Evolutionary conservation across 805 yeast species (phyloP), one percentile per base, ranked within the genome.

Genomic region (Cyberlindnera samutprakarnensis): DNA sequence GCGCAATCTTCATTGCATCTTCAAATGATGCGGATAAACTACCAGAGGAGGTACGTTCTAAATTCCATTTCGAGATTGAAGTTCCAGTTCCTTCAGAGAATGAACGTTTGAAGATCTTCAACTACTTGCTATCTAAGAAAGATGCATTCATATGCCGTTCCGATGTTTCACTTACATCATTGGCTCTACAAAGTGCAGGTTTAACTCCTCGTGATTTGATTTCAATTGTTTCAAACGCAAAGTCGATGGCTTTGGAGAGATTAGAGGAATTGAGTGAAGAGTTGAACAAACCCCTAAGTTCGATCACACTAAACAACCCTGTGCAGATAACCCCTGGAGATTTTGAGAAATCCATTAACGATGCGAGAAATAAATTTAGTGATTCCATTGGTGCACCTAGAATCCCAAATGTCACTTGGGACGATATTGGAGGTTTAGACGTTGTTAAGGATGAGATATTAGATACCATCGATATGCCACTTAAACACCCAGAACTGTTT

Each of bases 361-460:
- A 71, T 35, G 96, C 96, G 0, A 66, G 97, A 49, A 77, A 74
- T 47, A 87, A 84, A 52, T 88, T 81, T 56, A 81, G 95, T 46
- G 96, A 86, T 42, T 82, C 96, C 0, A 88, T 92, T 36, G 97
- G 97, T 7, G 97, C 97, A 0, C 98, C 98, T 12, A 67, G 86
- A 41, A 90, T 92, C 41, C 98, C 98, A 3, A 76, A 82, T 48
- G 97, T 92, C 6, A 77, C 77, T 39, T 92, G 98, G 98, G 92
- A 83, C 41, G 98, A 92, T 56, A 94, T 92, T 34, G 98, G 98
- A 21, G 98, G 98, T 2, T 64, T 92, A 44, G 96, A 85, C 41
- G 47, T 78, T 27, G 95, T 88, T 22, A 92, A 92, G 53, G 87
- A 78, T 46, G 96, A 90, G 48, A 90, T 92, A 44, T 61, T 88